These are phyloP conservation scores for Tephrocybe sp. DNA, from an alignment of 768 basidiomycete genomes.

Conservation along the genomic window DNA sequence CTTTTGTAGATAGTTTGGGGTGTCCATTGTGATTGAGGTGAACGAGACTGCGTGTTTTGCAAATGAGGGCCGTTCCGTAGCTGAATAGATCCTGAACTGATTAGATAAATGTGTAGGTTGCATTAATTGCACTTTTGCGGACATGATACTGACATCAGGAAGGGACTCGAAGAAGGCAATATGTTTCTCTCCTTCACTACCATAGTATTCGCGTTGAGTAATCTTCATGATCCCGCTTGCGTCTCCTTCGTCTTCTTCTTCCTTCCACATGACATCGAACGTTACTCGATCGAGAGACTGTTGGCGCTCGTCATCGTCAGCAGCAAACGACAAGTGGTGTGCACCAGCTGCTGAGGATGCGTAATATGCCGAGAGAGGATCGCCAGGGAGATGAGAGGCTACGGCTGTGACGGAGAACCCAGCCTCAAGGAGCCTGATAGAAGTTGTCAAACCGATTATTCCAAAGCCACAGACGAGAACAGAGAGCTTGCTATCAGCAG, in stretches of 20 bases:
- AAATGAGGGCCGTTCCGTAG: conserved; percentile 1
- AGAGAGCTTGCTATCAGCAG: neutral
- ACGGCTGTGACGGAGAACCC: conserved; percentile 8
- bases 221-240: conserved; percentile 10
- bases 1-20: conserved; percentile 10
- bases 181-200: conserved; percentile 10
- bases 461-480: conserved; percentile 14
- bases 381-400: conserved; percentile 12
- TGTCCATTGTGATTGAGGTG: conserved; percentile 14
- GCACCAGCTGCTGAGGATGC: conserved; percentile 15
- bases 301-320: conserved; percentile 13
- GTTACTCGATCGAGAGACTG: conserved; percentile 11
- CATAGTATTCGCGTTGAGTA: conserved; percentile 14
- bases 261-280: conserved; percentile 16
- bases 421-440: conserved; percentile 15
- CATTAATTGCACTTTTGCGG: neutral
- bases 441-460: conserved; percentile 14
- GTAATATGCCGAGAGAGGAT: conserved; percentile 13
- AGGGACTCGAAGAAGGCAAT: conserved; percentile 12
- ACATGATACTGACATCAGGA: conserved; percentile 11
- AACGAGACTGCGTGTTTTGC: conserved; percentile 15
- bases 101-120: neutral
- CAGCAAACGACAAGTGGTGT: conserved; percentile 16
- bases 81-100: conserved; percentile 9
- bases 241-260: conserved; percentile 13